Evolutionary conservation across 2,329 filamentous ascomycete genomes (phyloP), one percentile per base, ranked within the genome.

Genomic region (Aspergillus ochraceoroseus): DNA sequence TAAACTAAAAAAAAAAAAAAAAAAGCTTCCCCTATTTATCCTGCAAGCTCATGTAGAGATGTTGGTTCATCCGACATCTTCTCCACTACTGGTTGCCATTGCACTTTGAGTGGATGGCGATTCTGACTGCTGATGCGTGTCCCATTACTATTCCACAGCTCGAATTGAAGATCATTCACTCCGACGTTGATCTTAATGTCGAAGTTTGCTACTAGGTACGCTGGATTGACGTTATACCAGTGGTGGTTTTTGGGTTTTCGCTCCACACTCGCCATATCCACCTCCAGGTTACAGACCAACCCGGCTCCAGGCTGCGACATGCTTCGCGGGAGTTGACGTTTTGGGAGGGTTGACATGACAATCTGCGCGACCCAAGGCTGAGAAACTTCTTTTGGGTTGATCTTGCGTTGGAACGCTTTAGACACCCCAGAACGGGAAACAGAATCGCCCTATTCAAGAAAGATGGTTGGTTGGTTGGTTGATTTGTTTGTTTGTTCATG

Each of bases 211-310:
- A 40, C 9, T 9, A 40, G 20, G 26, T 40, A 25, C 3, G 29
- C 8, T 4, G n/a, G 28, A 11, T 26, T 31, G 8, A 29, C 13
- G 20, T 38, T 29, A 25, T 38, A 38, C 35, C 27, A 38, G 27
- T 23, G 35, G 27, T 38, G 35, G 14, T 31, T 38, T 4, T 19
- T 17, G 7, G 35, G 18, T 15, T 38, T 38, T 14, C 27, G 27
- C 15, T 38, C 35, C n/a, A 31, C 19, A 31, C 27, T 38, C 15
- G 23, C 14, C 27, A 38, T 38, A n/a, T 32, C 35, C 12, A 32
- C 34, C 25, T 38, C 35, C 6, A 38, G 19, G 12, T 38, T 38
- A 27, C 27, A 38, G 9, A 38, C 29, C 2, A 38, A 19, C 20
- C 12, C 31, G 22, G 35, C 26, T 12, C 35, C 34, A 7, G 14